Conservation (phyloP, 495 filamentous ascomycete species). For the Aspergillus baeticus region DNA sequence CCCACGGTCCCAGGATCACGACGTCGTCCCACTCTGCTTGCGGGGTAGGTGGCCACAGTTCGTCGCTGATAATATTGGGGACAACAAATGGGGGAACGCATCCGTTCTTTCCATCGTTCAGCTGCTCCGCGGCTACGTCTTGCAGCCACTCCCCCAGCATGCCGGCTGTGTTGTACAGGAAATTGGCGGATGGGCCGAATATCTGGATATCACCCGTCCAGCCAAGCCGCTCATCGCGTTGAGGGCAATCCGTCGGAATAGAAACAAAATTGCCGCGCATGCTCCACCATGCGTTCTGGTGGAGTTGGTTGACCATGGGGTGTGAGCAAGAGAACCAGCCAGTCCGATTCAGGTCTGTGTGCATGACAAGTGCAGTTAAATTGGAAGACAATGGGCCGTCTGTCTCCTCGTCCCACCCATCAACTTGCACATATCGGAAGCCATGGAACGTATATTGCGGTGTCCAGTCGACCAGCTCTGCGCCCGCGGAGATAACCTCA, state of each 20-base stretch:
- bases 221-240: conserved; percentile 57
- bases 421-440: conserved; percentile 52
- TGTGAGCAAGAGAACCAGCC: conserved; percentile 51
- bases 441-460: conserved; percentile 56
- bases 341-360: conserved; percentile 49
- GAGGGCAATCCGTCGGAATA: conserved; percentile 56
- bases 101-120: conserved; percentile 13
- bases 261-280: conserved; percentile 58
- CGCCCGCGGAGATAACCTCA: conserved; percentile 20
- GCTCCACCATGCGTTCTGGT: conserved; percentile 52
- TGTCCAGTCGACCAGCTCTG: conserved; percentile 20
- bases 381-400: conserved; percentile 9
- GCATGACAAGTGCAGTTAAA: conserved; percentile 46
- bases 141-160: conserved; percentile 52
- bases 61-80: conserved; percentile 31
- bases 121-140: conserved; percentile 43
- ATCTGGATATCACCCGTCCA: conserved; percentile 59
- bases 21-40: conserved; percentile 52
- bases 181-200: conserved; percentile 51
- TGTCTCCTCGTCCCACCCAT: conserved; percentile 36
- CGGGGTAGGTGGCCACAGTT: conserved; percentile 27
- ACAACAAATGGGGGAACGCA: conserved; percentile 34
- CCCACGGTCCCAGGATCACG: conserved; percentile 46
- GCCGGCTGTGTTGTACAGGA: conserved; percentile 49
- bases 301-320: conserved; percentile 46